Conservation (phyloP, 2,329 filamentous ascomycete genomes). For the Aspergillus sp. region DNA sequence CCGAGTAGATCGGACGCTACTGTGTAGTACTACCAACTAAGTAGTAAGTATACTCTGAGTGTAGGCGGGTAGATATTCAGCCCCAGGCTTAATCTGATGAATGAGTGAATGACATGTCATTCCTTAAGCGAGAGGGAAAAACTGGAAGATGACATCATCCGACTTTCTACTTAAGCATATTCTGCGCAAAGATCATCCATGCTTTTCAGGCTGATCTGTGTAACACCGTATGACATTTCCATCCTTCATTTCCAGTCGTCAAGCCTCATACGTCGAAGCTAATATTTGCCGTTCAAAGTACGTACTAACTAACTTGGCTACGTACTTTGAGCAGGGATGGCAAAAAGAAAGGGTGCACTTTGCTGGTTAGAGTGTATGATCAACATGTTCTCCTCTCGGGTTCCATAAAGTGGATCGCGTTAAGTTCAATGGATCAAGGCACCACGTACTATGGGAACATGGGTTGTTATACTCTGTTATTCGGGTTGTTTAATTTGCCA, state of each 20-base stretch:
- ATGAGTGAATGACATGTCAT: no score
- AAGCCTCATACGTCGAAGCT: neutral
- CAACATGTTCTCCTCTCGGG: slow-evolving; percentile 1
- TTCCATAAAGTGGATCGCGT: neutral
- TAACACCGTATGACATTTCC: neutral
- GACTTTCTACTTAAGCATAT: no score
- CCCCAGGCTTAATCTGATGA: no score
- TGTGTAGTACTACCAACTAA: no score
- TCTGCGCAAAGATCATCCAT: no score
- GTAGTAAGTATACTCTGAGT: no score
- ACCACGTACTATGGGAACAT: neutral
- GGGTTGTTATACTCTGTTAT: neutral
- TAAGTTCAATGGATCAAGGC: neutral
- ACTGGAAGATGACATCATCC: neutral
- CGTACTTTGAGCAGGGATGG: no score
- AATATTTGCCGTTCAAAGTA: no score
- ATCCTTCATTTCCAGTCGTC: neutral
- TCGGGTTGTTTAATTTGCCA: neutral
- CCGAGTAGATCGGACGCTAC: no score
- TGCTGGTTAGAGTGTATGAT: neutral
- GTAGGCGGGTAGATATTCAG: no score
- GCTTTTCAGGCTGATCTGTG: neutral
- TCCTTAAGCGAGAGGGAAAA: no score
- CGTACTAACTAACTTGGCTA: no score
- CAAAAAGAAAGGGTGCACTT: neutral